Base-by-base conservation (phyloP, 805 yeast species). In the Candida odintsovae region DNA sequence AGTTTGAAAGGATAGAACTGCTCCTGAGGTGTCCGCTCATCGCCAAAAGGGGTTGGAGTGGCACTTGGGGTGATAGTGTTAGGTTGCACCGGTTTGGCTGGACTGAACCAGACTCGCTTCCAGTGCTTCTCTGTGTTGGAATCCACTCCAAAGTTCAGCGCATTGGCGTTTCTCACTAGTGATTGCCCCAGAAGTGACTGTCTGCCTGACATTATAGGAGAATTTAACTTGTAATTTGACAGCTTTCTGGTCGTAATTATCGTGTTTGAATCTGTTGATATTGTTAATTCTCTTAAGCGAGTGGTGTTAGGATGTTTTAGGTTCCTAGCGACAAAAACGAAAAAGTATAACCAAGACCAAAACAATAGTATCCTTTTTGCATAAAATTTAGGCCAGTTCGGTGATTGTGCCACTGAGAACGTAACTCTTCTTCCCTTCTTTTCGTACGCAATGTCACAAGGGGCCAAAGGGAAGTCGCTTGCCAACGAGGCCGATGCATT, bases 401-500 rank as follows among this genome's bases (percentile, higher is more conserved):
- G n/a, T n/a, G n/a, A n/a, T n/a, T n/a, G n/a, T n/a, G n/a, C n/a
- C n/a, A n/a, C n/a, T n/a, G n/a, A n/a, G n/a, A n/a, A n/a, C n/a
- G n/a, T n/a, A n/a, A n/a, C n/a, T n/a, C n/a, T n/a, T 15, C 35
- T 13, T 8, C 9, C 18, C 18, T n/a, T 13, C 9, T 29, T 29
- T 29, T 13, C 6, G 18, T 13, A 13, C 35, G 16, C 11, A 33
- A 33, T 33, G 36, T 33, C 36, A 4, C 13, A 4, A 13, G 20
- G 20, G 20, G 13, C 36, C 20, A 33, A 33, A 4, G 36, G 36
- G 45, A 39, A 38, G 64, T 55, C 43, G 40, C 47, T 66, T n/a
- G 53, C 68, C 2, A 58, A 65, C 22, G 74, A 70, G 53, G 68
- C 67, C 42, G 67, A 60, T 21, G 73, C 72, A 1, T 66, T 67